Evolutionary conservation across 768 basidiomycete species (phyloP).

Genomic region (Suillus subaureus): DNA sequence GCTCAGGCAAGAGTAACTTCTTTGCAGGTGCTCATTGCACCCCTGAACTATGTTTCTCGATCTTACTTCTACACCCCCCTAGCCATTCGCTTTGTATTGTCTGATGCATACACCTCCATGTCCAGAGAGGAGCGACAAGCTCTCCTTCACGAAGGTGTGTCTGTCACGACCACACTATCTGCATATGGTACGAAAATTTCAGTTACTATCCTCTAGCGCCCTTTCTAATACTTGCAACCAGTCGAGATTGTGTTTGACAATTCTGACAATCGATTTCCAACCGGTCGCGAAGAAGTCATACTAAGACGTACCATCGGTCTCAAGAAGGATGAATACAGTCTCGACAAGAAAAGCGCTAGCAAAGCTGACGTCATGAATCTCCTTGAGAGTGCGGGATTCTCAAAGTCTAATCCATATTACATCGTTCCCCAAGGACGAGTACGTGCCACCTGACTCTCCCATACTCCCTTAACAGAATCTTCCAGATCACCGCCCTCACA

Average conservation of each 20-base stretch:
- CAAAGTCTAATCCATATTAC: conserved; percentile 98
- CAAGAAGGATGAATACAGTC: conserved; percentile 98
- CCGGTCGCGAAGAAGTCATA: conserved; percentile 83
- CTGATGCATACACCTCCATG: conserved; percentile 97
- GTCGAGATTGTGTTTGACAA: conserved; percentile 98
- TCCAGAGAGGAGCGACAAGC: conserved; percentile 89
- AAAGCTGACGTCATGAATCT: conserved; percentile 99
- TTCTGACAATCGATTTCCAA: conserved; percentile 91
- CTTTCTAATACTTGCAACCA: conserved; percentile 23
- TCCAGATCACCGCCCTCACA: conserved; percentile 90
- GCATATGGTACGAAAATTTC: conserved; percentile 68
- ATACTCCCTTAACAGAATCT: conserved; percentile 13
- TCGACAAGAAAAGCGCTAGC: conserved; percentile 93
- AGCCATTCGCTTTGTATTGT: conserved; percentile 97
- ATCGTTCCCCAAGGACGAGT: conserved; percentile 98
- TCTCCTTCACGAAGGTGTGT: conserved; percentile 92
- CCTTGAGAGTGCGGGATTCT: conserved; percentile 95
- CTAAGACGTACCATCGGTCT: conserved; percentile 93
- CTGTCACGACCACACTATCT: conserved; percentile 83
- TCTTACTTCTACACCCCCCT: background rate
- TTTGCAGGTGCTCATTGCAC: conserved; percentile 71
- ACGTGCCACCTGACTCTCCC: conserved; percentile 30
- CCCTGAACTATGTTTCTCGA: background rate
- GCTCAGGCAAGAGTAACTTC: conserved; percentile 98
- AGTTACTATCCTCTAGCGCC: background rate